Evolutionary conservation across 345 rosid species (phyloP).

Genomic region (Cardamine resedifolia): DNA sequence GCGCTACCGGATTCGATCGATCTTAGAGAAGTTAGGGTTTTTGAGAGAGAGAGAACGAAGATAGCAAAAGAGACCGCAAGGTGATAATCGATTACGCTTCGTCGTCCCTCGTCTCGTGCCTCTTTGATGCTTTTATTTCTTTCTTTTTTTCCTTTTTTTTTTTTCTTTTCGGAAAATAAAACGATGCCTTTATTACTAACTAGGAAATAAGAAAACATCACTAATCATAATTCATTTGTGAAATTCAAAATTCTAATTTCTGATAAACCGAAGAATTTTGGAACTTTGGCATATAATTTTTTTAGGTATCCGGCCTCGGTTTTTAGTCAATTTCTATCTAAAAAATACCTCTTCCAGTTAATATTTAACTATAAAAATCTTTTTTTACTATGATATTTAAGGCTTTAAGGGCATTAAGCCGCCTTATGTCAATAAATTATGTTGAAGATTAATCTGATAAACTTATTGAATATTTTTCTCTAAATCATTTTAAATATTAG

Average conservation of each 20-base stretch:
- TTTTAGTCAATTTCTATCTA: too few relatives aligned
- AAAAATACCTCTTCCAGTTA: too few relatives aligned
- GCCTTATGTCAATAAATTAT: neutral
- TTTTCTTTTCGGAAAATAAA: neutral
- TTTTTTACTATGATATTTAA: neutral
- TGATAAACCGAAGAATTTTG: too few relatives aligned
- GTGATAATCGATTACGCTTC: slow-evolving; percentile 26
- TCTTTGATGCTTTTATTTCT: slow-evolving; percentile 19
- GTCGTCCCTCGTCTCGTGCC: slow-evolving; percentile 27
- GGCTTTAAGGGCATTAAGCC: neutral
- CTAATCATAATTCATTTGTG: neutral
- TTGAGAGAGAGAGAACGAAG: slow-evolving; percentile 26
- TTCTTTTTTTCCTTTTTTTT: neutral
- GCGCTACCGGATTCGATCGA: slow-evolving; percentile 24
- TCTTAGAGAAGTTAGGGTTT: slow-evolving; percentile 26
- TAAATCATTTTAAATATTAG: neutral
- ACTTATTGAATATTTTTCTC: neutral
- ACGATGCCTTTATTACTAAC: neutral
- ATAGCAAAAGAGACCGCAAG: neutral
- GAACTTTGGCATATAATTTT: too few relatives aligned
- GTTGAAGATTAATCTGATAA: neutral
- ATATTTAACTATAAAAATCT: neutral
- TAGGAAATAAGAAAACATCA: neutral
- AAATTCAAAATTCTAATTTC: neutral
- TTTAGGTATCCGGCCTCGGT: too few relatives aligned